Conservation (phyloP, 2,329 filamentous ascomycete species). For the Thielaviopsis euricoi region DNA sequence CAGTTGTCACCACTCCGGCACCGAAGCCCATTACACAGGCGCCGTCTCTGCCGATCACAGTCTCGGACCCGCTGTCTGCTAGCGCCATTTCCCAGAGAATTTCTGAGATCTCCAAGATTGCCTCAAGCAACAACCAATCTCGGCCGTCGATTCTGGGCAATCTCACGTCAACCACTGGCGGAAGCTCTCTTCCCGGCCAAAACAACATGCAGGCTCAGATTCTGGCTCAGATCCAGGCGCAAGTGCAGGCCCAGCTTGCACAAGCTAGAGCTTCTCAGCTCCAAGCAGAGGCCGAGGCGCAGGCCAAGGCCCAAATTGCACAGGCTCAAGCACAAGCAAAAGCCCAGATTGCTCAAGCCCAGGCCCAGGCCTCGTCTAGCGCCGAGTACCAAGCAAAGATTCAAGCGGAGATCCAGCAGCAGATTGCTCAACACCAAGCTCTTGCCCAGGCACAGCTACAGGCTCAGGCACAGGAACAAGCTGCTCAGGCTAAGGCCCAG, state of each 20-base stretch:
- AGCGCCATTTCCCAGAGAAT: conserved; percentile 8
- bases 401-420: conserved; percentile 7
- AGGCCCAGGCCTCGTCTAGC: conserved; percentile 5
- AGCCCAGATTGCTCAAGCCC: conserved; percentile 10
- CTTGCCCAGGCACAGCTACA: conserved; percentile 10
- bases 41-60: not conserved
- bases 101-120: conserved; percentile 12
- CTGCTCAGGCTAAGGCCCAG: conserved; percentile 15
- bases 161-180: conserved; percentile 2
- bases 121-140: conserved; percentile 13
- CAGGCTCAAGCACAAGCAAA: conserved; percentile 9
- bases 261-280: conserved; percentile 5
- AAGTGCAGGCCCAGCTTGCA: conserved; percentile 22
- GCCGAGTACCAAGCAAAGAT: conserved; percentile 7
- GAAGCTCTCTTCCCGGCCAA: not conserved
- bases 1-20: not conserved
- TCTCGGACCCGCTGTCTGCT: conserved; percentile 7
- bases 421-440: conserved; percentile 8
- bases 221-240: conserved; percentile 15
- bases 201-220: conserved; percentile 10
- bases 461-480: conserved; percentile 6
- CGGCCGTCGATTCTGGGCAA: conserved; percentile 13
- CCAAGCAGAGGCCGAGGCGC: conserved; percentile 5
- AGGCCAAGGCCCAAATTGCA: conserved; percentile 7
- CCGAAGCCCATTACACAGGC: not conserved